These are phyloP conservation scores for Pyronema omphalodes DNA, from an alignment of 495 filamentous ascomycete genomes.

Conservation along the genomic window DNA sequence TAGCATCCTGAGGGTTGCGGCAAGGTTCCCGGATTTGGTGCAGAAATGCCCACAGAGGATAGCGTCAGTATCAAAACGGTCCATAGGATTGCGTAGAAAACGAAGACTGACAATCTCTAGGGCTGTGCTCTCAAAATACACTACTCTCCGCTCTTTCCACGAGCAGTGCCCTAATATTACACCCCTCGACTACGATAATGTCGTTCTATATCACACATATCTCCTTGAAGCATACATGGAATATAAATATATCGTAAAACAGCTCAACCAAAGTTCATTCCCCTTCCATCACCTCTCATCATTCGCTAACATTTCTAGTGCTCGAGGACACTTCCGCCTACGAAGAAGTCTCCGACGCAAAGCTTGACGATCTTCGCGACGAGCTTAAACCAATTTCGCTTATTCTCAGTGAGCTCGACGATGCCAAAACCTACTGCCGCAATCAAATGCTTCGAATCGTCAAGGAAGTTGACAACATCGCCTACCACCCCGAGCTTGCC, in stretches of 20 bases:
- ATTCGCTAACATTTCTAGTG: not conserved
- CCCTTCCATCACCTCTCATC: not conserved
- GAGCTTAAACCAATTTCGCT: not conserved
- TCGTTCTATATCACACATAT: not conserved
- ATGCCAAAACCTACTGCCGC: conserved; percentile 5
- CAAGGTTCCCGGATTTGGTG: conserved; percentile 2
- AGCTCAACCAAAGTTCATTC: conserved; percentile 1
- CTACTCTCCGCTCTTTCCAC: not conserved
- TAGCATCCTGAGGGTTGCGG: not conserved
- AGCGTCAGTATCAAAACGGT: not conserved
- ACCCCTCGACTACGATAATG: conserved; percentile 2
- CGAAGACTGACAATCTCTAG: not conserved
- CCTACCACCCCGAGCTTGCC: not conserved
- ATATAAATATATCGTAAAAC: not conserved
- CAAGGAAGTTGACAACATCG: conserved; percentile 5
- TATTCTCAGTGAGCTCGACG: not conserved
- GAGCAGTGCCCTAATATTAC: not conserved
- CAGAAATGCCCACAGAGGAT: conserved; percentile 1
- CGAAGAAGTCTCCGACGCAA: not conserved
- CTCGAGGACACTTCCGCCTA: not conserved
- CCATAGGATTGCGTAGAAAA: not conserved
- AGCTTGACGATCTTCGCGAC: not conserved
- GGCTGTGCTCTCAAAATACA: conserved; percentile 1
- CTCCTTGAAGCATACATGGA: conserved; percentile 5
- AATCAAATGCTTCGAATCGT: conserved; percentile 3